Base-by-base conservation (phyloP, 2,329 filamentous ascomycete genomes). In the Colletotrichum endophyticum region DNA sequence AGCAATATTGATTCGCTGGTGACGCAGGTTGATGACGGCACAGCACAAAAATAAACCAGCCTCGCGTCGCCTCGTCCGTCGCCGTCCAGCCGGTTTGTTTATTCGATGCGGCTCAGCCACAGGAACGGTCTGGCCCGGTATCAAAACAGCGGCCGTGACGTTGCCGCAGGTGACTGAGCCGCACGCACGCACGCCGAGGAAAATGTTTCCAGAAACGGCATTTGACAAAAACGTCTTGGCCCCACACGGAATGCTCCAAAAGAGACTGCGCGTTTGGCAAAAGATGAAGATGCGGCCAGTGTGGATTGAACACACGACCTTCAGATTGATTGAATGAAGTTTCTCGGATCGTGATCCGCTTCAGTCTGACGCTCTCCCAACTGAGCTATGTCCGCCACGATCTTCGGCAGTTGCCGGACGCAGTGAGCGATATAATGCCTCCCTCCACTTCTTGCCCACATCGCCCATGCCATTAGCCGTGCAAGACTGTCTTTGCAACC, bases 301-400 rank as follows among this genome's bases (percentile, higher is more conserved):
- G 73, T 76, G 73, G 73, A 76, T 76, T 76, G 73, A 76, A 76
- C 73, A 76, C 73, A 75, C 72, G 73, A 75, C 73, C 73, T 75
- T 75, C 73, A 75, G 73, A 72, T 76, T 36, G 70, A 73, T 66
- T 36, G 73, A 76, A 25, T 76, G 73, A 76, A 76, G 73, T 76
- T 66, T 66, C 7, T 13, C 49, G 64, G 73, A 66, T n/a, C 2
- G 0, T 9, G 3, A 32, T 56, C 73, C 73, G 70, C 73, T 76
- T 76, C 70, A 76, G 73, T 76, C 73, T 76, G 73, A 76, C 73
- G 73, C 73, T 73, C 73, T 76, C 73, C 73, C 70, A 76, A 76
- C 73, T 76, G 73, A 76, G 73, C 73, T 76, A 76, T 76, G 73
- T 73, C 73, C 70, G 73, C 73, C 64, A 73, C 57, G n/a, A 76